A percentile compares a stretch with the other conserved stretches of the same genome.
These are phyloP conservation scores for Aspergillus phoenicis DNA, from an alignment of 2,329 filamentous ascomycete species.

Conservation along the genomic window DNA sequence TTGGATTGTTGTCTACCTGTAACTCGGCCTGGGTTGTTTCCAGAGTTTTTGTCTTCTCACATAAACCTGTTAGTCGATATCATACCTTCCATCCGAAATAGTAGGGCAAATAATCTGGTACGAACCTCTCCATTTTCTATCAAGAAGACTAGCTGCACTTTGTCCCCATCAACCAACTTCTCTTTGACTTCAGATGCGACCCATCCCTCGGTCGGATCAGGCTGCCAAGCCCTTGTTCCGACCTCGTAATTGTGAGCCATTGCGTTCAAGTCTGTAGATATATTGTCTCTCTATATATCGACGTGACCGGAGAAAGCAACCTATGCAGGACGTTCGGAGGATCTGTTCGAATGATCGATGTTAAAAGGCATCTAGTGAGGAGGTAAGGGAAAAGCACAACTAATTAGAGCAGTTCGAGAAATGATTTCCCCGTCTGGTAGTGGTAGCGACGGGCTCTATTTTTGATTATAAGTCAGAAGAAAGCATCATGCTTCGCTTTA, in stretches of 20 bases:
- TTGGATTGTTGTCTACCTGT: conserved; percentile 72
- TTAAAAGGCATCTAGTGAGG: conserved; percentile 31
- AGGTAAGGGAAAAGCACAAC: conserved; percentile 16
- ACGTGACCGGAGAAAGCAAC: conserved; percentile 18
- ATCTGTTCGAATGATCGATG: conserved; percentile 6
- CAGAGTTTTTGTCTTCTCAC: conserved; percentile 70
- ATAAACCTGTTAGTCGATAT: conserved; percentile 14
- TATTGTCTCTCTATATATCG: conserved; percentile 3
- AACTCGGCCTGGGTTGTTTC: conserved; percentile 77
- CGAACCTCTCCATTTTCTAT: conserved; percentile 89
- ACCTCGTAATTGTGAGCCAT: conserved; percentile 95
- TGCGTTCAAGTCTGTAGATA: conserved; percentile 13
- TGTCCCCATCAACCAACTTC: conserved; percentile 81
- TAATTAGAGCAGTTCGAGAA: conserved; percentile 17
- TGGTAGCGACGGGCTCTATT: conserved; percentile 9
- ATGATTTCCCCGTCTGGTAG: conserved; percentile 9
- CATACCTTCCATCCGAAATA: not conserved
- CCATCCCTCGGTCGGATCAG: conserved; percentile 94
- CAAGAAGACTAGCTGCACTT: conserved; percentile 83
- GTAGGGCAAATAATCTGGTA: conserved; percentile 10
- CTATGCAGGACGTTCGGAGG: conserved; percentile 20
- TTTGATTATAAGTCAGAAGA: conserved; percentile 10
- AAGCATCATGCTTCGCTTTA: conserved; percentile 18
- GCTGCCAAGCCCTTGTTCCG: conserved; percentile 97
- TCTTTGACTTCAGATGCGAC: conserved; percentile 90